phyloP scores from a whole-genome alignment of 768 basidiomycete species.

The Harrya chromipes region DNA sequence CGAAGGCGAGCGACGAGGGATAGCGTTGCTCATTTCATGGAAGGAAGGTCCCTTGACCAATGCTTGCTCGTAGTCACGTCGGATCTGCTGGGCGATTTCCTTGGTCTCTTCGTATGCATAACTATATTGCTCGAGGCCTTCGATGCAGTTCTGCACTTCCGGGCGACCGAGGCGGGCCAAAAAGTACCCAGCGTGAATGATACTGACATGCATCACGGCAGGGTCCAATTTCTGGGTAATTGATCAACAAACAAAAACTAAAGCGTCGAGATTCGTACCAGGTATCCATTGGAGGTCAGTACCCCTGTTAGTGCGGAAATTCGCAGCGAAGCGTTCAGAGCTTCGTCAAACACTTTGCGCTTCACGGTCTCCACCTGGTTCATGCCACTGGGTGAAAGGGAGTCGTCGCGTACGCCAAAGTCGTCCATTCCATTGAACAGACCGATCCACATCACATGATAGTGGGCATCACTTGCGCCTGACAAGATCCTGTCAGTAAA shows the following conservation, averaged over 20 bases:
- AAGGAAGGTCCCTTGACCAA: conserved; percentile 36
- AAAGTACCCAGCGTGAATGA: conserved; percentile 79
- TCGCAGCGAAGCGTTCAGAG: conserved; percentile 78
- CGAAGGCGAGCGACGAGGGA: conserved; percentile 25
- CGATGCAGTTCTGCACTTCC: conserved; percentile 81
- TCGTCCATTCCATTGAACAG: conserved; percentile 82
- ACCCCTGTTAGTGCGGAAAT: conserved; percentile 89
- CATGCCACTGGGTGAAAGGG: conserved; percentile 33
- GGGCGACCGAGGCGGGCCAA: conserved; percentile 80
- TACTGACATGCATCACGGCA: conserved; percentile 85
- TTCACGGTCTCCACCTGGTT: conserved; percentile 66
- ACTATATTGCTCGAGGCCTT: conserved; percentile 84
- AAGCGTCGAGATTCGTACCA: conserved; percentile 45
- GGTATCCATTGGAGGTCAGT: conserved; percentile 81
- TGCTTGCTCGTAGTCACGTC: conserved; percentile 44
- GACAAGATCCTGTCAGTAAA: conserved; percentile 8
- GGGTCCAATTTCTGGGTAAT: conserved; percentile 66
- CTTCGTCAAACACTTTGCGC: conserved; percentile 75
- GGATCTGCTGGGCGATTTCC: conserved; percentile 69
- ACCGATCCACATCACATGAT: conserved; percentile 90
- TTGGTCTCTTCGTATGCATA: conserved; percentile 84
- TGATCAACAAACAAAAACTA: conserved; percentile 2
- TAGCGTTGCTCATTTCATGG: conserved; percentile 39
- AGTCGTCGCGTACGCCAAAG: conserved; percentile 70
- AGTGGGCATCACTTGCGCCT: conserved; percentile 85